Evolutionary conservation across 441 rosid genomes (phyloP).

Genomic region (Corymbia calophylla): DNA sequence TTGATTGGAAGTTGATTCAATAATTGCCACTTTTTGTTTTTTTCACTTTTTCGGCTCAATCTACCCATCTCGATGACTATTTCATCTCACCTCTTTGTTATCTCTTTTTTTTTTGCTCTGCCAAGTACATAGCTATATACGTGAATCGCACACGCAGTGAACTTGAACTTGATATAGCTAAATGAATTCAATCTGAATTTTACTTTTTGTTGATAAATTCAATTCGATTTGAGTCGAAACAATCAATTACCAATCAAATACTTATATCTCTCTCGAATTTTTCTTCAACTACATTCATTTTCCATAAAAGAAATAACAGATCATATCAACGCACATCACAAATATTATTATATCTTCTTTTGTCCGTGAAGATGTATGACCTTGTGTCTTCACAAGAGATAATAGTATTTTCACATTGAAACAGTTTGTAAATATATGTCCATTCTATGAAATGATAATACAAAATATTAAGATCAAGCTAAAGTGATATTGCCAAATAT

Average conservation of each 20-base stretch:
- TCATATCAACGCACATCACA: background rate
- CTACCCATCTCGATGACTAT: background rate
- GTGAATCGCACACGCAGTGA: background rate
- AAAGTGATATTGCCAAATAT: background rate
- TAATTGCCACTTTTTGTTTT: background rate
- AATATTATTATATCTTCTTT: too few relatives aligned
- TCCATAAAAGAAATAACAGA: background rate
- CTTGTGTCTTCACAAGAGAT: fast-evolving
- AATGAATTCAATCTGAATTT: too few relatives aligned
- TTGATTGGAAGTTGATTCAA: background rate
- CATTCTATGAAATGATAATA: fast-evolving
- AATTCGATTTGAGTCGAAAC: too few relatives aligned
- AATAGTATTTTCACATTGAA: fast-evolving
- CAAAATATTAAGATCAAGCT: background rate
- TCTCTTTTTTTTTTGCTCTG: fast-evolving
- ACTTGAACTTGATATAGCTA: too few relatives aligned
- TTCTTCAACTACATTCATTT: background rate
- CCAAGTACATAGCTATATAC: too few relatives aligned
- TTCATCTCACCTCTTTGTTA: background rate
- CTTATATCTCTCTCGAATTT: background rate
- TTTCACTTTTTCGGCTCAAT: fast-evolving
- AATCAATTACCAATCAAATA: background rate
- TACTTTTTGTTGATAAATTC: too few relatives aligned
- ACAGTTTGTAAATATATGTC: background rate
- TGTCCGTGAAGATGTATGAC: background rate